phyloP scores from a whole-genome alignment of 345 rosid species.

The Trapa incisa region DNA sequence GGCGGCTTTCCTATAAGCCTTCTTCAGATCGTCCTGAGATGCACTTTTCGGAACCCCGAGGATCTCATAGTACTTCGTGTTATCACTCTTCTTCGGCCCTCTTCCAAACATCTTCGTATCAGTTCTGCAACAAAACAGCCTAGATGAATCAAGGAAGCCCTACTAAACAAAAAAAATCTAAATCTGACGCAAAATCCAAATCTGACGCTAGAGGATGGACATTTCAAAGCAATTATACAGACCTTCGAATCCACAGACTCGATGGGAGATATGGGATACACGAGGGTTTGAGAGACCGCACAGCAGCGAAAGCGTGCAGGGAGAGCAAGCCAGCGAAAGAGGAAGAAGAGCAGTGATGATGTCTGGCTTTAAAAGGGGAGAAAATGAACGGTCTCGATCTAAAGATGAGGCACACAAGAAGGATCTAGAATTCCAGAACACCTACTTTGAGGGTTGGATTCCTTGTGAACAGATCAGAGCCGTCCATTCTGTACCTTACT shows the following conservation, averaged over 20 bases:
- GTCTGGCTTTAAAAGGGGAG: conserved; percentile 4
- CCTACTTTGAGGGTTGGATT: too few species aligned
- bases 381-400: conserved; percentile 25
- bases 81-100: conserved; percentile 43
- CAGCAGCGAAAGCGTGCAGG: background rate
- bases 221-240: background rate
- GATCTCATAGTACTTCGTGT: conserved; percentile 33
- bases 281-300: conserved; percentile 1
- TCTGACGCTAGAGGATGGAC: background rate
- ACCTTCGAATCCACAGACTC: background rate
- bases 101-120: conserved; percentile 33
- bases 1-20: conserved; percentile 42
- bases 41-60: conserved; percentile 38
- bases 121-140: too few species aligned
- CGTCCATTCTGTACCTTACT: conserved; percentile 8
- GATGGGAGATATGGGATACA: background rate
- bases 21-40: conserved; percentile 39
- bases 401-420: conserved; percentile 6
- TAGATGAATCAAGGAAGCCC: background rate
- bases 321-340: conserved; percentile 1
- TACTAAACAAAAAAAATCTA: background rate
- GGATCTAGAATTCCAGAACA: conserved; percentile 38
- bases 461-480: conserved; percentile 9
- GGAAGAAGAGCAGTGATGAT: conserved; percentile 4
- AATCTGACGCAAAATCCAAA: background rate